phyloP scores from a whole-genome alignment of 441 rosid species.

The Populus trichocarpa region DNA sequence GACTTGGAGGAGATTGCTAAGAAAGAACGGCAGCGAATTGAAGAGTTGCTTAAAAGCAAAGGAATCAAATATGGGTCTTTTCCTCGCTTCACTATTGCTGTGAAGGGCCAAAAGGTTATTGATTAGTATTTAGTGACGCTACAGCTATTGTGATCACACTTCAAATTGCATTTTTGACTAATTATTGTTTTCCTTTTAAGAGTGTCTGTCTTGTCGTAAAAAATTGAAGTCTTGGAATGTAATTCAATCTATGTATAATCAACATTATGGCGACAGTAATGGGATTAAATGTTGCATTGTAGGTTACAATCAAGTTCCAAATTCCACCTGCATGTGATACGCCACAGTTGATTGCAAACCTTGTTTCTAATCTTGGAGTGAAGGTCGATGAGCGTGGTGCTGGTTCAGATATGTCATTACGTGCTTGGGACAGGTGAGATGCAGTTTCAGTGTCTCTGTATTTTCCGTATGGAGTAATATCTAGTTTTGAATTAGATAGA shows the following conservation, averaged over 20 bases:
- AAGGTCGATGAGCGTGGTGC: constrained; percentile 64
- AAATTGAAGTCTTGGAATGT: neutral
- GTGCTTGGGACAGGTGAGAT: constrained; percentile 87
- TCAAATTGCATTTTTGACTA: neutral
- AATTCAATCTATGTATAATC: neutral
- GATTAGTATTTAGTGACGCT: neutral
- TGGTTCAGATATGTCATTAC: constrained; percentile 77
- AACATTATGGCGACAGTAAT: neutral
- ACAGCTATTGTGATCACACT: neutral
- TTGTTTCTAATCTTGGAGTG: constrained; percentile 71
- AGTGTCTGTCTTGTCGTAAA: neutral
- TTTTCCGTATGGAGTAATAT: neutral
- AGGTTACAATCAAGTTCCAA: constrained; percentile 83
- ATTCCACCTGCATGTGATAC: constrained; percentile 72
- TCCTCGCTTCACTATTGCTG: constrained; percentile 69
- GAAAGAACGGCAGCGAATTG: constrained; percentile 63
- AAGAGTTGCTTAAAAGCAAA: constrained; percentile 52
- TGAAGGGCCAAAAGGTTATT: constrained; percentile 87
- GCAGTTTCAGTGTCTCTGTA: neutral
- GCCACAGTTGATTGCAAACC: constrained; percentile 75
- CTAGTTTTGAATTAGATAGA: neutral
- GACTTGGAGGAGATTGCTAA: constrained; percentile 65
- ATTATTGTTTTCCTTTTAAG: neutral
- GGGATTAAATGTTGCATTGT: constrained; percentile 6
- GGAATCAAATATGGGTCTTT: constrained; percentile 52